phyloP scores from a whole-genome alignment of 2,329 filamentous ascomycete genomes.

The Graphilbum ipis-grandicollis region DNA sequence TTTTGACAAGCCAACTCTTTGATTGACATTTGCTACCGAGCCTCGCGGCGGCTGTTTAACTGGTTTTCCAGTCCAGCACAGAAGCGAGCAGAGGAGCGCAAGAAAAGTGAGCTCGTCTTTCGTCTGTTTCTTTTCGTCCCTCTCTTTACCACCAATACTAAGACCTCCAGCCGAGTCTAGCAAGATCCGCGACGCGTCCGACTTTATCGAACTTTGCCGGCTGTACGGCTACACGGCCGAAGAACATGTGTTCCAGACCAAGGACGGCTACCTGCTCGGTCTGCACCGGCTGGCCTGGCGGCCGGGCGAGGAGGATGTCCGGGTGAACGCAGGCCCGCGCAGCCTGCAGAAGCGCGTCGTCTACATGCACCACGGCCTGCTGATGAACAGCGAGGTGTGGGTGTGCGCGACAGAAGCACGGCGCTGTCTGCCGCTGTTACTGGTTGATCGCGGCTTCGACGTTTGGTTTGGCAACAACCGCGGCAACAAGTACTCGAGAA shows the following conservation, averaged over 20 bases:
- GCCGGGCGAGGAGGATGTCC: conserved; percentile 61
- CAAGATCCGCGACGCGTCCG: conserved; percentile 70
- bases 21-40: conserved; percentile 65
- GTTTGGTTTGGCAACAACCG: conserved; percentile 97
- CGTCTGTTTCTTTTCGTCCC: conserved; percentile 13
- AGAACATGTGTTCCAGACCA: conserved; percentile 89
- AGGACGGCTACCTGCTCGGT: conserved; percentile 82
- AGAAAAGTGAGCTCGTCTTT: conserved; percentile 19
- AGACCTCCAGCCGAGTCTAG: conserved; percentile 41
- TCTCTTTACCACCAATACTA: conserved; percentile 30
- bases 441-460: conserved; percentile 85
- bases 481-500: conserved; percentile 98
- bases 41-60: conserved; percentile 72
- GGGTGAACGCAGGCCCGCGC: conserved; percentile 55
- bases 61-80: conserved; percentile 52
- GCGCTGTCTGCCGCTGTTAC: conserved; percentile 70
- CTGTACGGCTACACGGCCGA: conserved; percentile 86
- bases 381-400: conserved; percentile 99
- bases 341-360: conserved; percentile 68
- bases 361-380: conserved; percentile 85
- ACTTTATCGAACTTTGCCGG: conserved; percentile 88
- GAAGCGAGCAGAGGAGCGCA: conserved; percentile 38
- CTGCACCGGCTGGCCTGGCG: conserved; percentile 74
- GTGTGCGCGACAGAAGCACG: conserved; percentile 78
- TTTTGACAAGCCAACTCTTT: conserved; percentile 52